phyloP scores from a whole-genome alignment of 306 rosid species.

The Ormosia emarginata region DNA sequence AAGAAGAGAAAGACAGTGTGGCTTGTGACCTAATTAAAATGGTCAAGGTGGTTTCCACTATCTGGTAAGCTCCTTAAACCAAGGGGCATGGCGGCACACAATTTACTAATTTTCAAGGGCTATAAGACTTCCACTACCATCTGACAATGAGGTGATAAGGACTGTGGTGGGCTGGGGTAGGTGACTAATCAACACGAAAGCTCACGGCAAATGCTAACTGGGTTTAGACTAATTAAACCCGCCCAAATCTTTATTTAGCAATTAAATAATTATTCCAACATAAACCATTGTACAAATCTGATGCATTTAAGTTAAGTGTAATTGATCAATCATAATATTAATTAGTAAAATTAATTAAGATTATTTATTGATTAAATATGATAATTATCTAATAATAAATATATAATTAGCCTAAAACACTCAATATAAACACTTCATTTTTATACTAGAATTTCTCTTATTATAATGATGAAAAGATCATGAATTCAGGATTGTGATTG shows the following conservation, averaged over 20 bases:
- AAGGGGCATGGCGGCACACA: slow-evolving; percentile 38
- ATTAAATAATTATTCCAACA: not conserved
- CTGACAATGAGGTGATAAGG: slow-evolving; percentile 9
- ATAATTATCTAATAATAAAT: no score
- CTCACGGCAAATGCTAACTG: not conserved
- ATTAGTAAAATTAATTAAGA: no score
- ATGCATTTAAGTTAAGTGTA: no score
- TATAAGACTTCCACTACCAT: not conserved
- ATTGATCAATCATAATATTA: no score
- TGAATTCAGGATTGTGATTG: not conserved
- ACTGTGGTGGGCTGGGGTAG: slow-evolving; percentile 25
- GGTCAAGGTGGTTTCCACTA: slow-evolving; percentile 20
- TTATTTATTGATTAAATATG: no score
- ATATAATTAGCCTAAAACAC: no score
- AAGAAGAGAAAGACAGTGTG: not conserved
- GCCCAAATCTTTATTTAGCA: not conserved
- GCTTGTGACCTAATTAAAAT: not conserved
- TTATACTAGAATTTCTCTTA: no score
- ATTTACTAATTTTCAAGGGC: not conserved
- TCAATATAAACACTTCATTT: no score
- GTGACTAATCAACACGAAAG: slow-evolving; percentile 14
- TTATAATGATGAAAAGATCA: no score
- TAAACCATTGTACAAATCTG: no score
- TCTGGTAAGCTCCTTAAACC: slow-evolving; percentile 28
- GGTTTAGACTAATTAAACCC: not conserved